These are phyloP conservation scores for Ogataea zsoltii DNA, from an alignment of 805 yeast species.

Conservation along the genomic window DNA sequence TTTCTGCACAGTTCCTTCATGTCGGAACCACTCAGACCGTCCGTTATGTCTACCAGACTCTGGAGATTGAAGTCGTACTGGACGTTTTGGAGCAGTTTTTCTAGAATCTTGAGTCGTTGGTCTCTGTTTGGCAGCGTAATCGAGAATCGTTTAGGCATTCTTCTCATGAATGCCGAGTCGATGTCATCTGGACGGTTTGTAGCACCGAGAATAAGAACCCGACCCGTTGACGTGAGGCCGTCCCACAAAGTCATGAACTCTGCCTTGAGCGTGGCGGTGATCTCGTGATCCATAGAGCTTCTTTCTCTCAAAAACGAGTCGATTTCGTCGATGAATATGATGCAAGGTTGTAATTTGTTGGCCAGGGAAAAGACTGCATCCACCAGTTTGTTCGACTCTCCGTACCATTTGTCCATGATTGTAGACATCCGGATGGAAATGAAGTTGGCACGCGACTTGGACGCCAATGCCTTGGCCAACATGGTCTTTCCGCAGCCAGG, in stretches of 20 bases:
- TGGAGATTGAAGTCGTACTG: slow-evolving; percentile 67
- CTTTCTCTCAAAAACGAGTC: slow-evolving; percentile 92
- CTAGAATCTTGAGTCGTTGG: slow-evolving; percentile 71
- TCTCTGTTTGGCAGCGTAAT: slow-evolving; percentile 66
- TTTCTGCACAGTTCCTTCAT: slow-evolving; percentile 88
- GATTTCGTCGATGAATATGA: slow-evolving; percentile 92
- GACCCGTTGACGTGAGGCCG: slow-evolving; percentile 74
- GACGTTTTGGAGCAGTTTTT: slow-evolving; percentile 67
- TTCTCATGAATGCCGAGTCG: slow-evolving; percentile 86
- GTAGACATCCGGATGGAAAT: slow-evolving; percentile 90
- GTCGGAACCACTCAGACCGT: slow-evolving; percentile 87
- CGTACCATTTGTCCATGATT: slow-evolving; percentile 97
- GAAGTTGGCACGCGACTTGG: slow-evolving; percentile 89
- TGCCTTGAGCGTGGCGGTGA: slow-evolving; percentile 91
- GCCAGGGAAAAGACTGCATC: slow-evolving; percentile 93
- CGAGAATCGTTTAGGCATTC: slow-evolving; percentile 89
- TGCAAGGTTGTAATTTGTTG: slow-evolving; percentile 87
- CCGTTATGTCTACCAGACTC: slow-evolving; percentile 60
- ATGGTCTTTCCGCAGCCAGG: slow-evolving; percentile 98
- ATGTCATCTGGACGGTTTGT: slow-evolving; percentile 92
- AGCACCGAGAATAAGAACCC: slow-evolving; percentile 89
- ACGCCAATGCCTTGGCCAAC: slow-evolving; percentile 94
- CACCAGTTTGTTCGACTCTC: slow-evolving; percentile 90
- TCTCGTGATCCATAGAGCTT: slow-evolving; percentile 84
- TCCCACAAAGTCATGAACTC: slow-evolving; percentile 99